phyloP scores from a whole-genome alignment of 139 green algal species.

The Pleodorina starrii region DNA sequence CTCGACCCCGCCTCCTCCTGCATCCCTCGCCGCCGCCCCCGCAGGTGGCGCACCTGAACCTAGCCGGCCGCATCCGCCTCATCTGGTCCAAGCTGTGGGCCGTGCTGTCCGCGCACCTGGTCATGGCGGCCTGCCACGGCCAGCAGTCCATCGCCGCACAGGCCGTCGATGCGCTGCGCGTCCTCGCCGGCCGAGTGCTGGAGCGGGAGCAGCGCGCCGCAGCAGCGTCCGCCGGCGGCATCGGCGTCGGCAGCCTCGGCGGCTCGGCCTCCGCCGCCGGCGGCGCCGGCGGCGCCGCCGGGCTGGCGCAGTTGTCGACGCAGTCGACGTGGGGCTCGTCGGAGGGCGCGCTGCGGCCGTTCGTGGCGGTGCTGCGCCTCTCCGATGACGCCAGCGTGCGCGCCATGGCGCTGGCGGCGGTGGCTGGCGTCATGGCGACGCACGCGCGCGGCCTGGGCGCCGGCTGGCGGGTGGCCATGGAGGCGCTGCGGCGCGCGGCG shows the following conservation, averaged over 20 bases:
- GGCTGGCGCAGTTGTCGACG: neutral
- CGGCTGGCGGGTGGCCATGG: conserved; percentile 75
- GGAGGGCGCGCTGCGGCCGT: conserved; percentile 92
- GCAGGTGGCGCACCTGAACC: conserved; percentile 81
- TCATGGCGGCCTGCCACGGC: conserved; percentile 84
- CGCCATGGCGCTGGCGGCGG: conserved; percentile 85
- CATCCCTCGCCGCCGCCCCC: no score
- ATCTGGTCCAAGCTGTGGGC: conserved; percentile 92
- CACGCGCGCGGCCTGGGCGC: conserved; percentile 67
- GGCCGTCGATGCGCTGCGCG: conserved; percentile 84
- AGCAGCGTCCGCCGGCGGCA: neutral
- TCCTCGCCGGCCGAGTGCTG: conserved; percentile 62
- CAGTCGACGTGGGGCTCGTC: conserved; percentile 53
- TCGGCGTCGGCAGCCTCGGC: neutral
- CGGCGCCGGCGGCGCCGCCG: neutral
- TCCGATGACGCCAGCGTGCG: conserved; percentile 76
- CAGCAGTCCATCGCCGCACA: conserved; percentile 76
- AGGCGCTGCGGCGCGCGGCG: conserved; percentile 72
- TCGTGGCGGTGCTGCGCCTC: conserved; percentile 89
- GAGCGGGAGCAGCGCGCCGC: neutral
- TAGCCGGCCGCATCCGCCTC: conserved; percentile 85
- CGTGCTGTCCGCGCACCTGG: conserved; percentile 85
- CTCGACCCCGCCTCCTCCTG: no score
- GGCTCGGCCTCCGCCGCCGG: neutral
- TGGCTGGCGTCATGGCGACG: conserved; percentile 62